A percentile compares a stretch with the other conserved stretches of the same genome.
These are phyloP conservation scores for Boletus sp. DNA, from an alignment of 768 basidiomycete species.

Conservation along the genomic window DNA sequence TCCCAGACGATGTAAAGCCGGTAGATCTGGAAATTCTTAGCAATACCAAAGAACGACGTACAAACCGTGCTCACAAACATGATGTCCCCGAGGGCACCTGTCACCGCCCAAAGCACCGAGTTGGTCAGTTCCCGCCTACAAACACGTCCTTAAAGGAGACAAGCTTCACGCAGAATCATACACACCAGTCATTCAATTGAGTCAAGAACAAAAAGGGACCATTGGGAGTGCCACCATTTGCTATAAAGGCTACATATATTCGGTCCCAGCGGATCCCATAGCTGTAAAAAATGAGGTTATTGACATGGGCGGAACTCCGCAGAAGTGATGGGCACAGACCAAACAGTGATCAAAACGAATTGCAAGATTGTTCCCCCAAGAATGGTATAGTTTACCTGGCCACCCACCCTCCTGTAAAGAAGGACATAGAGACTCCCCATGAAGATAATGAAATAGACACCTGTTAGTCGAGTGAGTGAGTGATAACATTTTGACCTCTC, in stretches of 20 bases:
- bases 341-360: conserved; percentile 7
- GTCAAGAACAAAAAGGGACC: conserved; percentile 3
- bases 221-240: background rate
- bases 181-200: conserved; percentile 2
- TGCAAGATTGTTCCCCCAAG: conserved; percentile 3
- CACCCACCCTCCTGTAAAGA: background rate
- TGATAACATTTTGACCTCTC: background rate
- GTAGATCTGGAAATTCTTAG: conserved; percentile 2
- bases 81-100: conserved; percentile 1
- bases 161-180: background rate
- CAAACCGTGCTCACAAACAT: background rate
- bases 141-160: background rate
- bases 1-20: conserved; percentile 9
- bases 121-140: conserved; percentile 6
- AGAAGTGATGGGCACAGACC: background rate
- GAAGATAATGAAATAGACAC: conserved; percentile 7
- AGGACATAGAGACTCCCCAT: conserved; percentile 6
- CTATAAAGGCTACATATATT: conserved; percentile 6
- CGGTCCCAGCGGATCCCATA: conserved; percentile 7
- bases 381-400: background rate
- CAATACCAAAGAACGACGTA: background rate
- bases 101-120: conserved; percentile 4
- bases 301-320: background rate
- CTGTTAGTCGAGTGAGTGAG: background rate
- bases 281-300: background rate